Evolutionary conservation across 1,139 yeast species (phyloP).

Genomic region (Yamadazyma atlantica): DNA sequence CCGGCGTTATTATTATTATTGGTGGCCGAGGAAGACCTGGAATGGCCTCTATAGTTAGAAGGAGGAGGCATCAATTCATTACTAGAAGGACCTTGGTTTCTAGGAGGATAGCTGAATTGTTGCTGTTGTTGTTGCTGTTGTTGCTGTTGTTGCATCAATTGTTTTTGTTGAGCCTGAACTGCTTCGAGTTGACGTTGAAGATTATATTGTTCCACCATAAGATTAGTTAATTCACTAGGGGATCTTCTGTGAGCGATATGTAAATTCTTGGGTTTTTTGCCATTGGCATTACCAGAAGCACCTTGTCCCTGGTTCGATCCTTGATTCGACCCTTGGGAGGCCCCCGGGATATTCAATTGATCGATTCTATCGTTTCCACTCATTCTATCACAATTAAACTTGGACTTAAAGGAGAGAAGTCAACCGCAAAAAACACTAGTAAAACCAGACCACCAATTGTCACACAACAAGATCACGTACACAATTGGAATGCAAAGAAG

Average conservation of each 20-base stretch:
- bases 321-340: neutral
- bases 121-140: conserved; percentile 23
- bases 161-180: conserved; percentile 91
- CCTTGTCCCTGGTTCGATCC: neutral
- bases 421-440: no score
- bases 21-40: conserved; percentile 31
- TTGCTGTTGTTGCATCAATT: conserved; percentile 71
- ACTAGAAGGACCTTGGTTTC: conserved; percentile 14
- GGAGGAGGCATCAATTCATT: conserved; percentile 35
- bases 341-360: conserved; percentile 13
- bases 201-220: conserved; percentile 92
- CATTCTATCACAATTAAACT: conserved; percentile 3
- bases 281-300: neutral
- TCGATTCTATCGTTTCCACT: conserved; percentile 8
- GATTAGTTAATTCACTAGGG: conserved; percentile 90
- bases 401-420: no score
- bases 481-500: no score
- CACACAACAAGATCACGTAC: no score
- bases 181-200: conserved; percentile 89
- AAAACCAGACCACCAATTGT: no score
- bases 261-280: conserved; percentile 34
- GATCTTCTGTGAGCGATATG: conserved; percentile 95
- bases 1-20: conserved; percentile 8
- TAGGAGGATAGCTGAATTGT: neutral
- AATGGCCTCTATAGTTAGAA: conserved; percentile 24